A percentile compares a stretch with the other conserved stretches of the same genome.
These are phyloP conservation scores for Pneumocystis sp. DNA, from an alignment of 1,139 yeast species.

Conservation along the genomic window DNA sequence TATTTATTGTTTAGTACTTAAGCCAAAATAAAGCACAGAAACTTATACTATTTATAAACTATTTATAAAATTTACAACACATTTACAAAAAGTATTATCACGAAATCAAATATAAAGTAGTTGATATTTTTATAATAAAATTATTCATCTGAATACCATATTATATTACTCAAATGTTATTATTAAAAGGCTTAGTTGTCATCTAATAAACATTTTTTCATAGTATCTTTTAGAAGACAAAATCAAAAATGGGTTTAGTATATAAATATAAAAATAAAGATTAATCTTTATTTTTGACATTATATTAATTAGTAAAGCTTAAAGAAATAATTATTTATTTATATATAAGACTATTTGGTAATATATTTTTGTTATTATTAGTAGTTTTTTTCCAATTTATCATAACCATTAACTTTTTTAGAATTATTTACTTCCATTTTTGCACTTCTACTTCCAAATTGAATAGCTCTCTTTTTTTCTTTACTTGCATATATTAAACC, in stretches of 20 bases:
- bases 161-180: background rate
- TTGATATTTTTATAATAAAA: no score
- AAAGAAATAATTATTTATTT: background rate
- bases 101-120: no score
- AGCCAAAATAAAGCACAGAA: no score
- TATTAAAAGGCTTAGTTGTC: background rate
- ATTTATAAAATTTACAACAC: no score
- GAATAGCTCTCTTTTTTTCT: conserved; percentile 92
- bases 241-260: background rate
- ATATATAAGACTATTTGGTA: background rate
- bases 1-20: no score
- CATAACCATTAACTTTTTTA: conserved; percentile 49
- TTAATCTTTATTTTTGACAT: background rate
- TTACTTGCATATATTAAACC: conserved; percentile 28
- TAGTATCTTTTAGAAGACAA: background rate
- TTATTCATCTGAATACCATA: no score
- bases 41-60: no score
- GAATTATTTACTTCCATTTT: conserved; percentile 62
- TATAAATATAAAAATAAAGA: background rate
- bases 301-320: background rate
- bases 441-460: conserved; percentile 91
- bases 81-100: background rate
- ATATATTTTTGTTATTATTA: conserved; percentile 20
- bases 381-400: conserved; percentile 22
- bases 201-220: background rate